Base-by-base conservation (phyloP, 495 filamentous ascomycete genomes). In the Talaromyces ruber region DNA sequence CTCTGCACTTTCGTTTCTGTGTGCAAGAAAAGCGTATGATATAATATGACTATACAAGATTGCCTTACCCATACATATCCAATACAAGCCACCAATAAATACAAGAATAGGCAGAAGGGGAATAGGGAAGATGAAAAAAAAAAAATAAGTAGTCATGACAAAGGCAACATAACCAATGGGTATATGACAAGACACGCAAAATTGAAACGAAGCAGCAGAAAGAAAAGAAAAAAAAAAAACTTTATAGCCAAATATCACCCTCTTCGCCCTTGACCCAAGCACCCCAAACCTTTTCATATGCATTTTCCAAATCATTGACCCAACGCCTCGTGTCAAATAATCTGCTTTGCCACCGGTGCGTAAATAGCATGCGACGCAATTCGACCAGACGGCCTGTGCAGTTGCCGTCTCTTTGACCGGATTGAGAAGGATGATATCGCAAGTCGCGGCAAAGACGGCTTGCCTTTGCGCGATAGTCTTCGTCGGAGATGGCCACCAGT, bases 271-370 rank as follows among this genome's bases (percentile, higher is more conserved):
- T 81, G 32, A 91, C 95, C 92, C 92, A 98, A 67, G 83, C 80
- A 64, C 81, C 79, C 94, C 94, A 99, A 9, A 92, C 92, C 68
- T 86, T 83, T 62, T 88, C 85, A 69, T 97, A 98, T 21, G 92
- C 92, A 62, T 84, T 80, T 76, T 99, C 94, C 62, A 99, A 71
- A 78, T 98, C 93, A 43, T 80, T 77, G 47, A 99, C 94, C 94
- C 94, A 99, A 63, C 95, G 82, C 64, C 77, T 80, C 24, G 94
- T 99, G 74, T 99, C 89, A 72, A 98, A 99, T 39, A 98, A 79
- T 55, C 86, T 86, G 69, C 91, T 93, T 28, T 76, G 84, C 86
- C 90, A 93, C 62, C 93, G 86, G 64, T 84, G 86, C 63, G 88
- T 82, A 71, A 88, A 98, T 57, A 99, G 73, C 71, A 97, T 74